phyloP scores from a whole-genome alignment of 2,329 filamentous ascomycete species.

The Colletotrichum sp. region DNA sequence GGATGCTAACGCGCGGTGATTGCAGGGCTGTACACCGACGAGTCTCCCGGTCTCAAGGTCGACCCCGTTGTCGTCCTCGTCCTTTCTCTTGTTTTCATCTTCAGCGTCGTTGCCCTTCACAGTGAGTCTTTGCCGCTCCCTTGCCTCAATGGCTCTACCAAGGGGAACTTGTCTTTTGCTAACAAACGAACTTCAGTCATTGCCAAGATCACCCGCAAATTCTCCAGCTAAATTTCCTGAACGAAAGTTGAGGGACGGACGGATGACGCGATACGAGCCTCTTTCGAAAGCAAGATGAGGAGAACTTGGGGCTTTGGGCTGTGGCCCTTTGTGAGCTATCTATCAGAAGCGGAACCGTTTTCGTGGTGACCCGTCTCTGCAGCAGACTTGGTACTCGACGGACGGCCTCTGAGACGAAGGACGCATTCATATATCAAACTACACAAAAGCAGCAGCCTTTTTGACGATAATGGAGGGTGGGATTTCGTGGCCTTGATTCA shows the following conservation, averaged over 20 bases:
- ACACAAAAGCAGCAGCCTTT: background rate
- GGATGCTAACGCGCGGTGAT: conserved; percentile 28
- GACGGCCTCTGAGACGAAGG: background rate
- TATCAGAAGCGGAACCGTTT: background rate
- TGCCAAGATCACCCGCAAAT: conserved; percentile 91
- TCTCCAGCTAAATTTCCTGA: conserved; percentile 62
- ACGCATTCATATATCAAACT: background rate
- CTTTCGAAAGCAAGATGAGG: background rate
- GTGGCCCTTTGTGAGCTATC: background rate
- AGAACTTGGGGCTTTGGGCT: background rate
- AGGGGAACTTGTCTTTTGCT: background rate
- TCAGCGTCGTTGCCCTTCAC: conserved; percentile 96
- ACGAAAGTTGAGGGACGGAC: background rate
- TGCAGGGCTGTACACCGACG: conserved; percentile 92
- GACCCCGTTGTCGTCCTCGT: conserved; percentile 98
- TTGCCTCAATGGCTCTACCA: background rate
- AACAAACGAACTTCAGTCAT: conserved; percentile 68
- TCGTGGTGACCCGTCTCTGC: background rate
- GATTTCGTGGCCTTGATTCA: background rate
- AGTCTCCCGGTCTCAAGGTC: conserved; percentile 96
- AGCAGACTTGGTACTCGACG: background rate
- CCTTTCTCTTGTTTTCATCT: conserved; percentile 96
- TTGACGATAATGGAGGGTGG: conserved; percentile 21
- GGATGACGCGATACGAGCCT: background rate
- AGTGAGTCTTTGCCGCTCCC: conserved; percentile 64